phyloP scores from a whole-genome alignment of 2,329 filamentous ascomycete genomes.

The Cadophora sp. region DNA sequence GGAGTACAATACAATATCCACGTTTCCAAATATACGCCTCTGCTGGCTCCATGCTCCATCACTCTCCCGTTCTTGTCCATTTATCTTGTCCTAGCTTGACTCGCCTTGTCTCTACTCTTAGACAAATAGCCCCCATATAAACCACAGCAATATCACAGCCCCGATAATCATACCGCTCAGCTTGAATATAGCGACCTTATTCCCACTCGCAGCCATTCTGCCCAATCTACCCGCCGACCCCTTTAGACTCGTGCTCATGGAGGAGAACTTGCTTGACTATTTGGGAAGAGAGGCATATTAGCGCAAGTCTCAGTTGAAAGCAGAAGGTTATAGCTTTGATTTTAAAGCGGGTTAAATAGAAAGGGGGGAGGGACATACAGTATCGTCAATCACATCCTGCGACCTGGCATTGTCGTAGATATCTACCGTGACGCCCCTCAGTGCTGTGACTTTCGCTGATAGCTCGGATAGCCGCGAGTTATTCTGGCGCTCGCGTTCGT shows the following conservation, averaged over 20 bases:
- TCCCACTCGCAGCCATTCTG: slow-evolving; percentile 89
- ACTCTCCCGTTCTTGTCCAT: too few relatives aligned
- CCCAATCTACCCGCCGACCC: slow-evolving; percentile 83
- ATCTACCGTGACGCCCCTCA: slow-evolving; percentile 93
- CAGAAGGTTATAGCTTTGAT: background rate
- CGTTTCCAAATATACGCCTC: slow-evolving; percentile 13
- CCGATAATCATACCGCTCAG: slow-evolving; percentile 83
- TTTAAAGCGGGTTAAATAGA: background rate
- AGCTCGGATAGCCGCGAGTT: slow-evolving; percentile 93
- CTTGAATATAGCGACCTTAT: slow-evolving; percentile 90
- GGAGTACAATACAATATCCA: slow-evolving; percentile 34
- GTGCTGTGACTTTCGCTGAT: slow-evolving; percentile 85
- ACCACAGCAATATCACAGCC: slow-evolving; percentile 77
- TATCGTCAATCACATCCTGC: slow-evolving; percentile 87
- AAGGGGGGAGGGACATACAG: slow-evolving; percentile 60
- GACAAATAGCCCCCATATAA: slow-evolving; percentile 45
- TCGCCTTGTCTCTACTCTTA: slow-evolving; percentile 22
- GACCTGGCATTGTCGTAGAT: slow-evolving; percentile 96
- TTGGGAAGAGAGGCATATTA: too few relatives aligned
- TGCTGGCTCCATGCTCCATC: background rate
- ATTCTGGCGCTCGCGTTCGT: slow-evolving; percentile 88
- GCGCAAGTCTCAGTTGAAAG: too few relatives aligned
- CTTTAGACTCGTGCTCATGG: slow-evolving; percentile 81
- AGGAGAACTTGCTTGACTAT: slow-evolving; percentile 89
- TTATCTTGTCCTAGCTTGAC: background rate